phyloP scores from a whole-genome alignment of 345 rosid species.

The Psidium guajava region DNA sequence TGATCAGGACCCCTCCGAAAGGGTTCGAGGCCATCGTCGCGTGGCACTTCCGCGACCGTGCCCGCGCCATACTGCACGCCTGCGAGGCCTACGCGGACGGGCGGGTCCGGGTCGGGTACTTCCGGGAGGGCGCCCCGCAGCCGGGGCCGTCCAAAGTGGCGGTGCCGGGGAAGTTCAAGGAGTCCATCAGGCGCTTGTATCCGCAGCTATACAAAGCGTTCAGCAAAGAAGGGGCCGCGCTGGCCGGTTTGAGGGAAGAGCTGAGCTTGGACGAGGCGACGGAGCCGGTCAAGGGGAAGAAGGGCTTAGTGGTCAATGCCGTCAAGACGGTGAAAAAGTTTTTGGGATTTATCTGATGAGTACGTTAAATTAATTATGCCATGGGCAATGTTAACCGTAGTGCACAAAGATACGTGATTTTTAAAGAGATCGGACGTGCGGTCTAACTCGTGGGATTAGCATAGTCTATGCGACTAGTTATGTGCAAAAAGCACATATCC shows the following conservation, averaged over 20 bases:
- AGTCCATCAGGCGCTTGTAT: slow-evolving; percentile 12
- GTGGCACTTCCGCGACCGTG: slow-evolving; percentile 28
- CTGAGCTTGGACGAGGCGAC: background rate
- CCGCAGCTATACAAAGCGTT: slow-evolving; percentile 14
- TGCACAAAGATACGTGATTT: background rate
- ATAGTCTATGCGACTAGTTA: background rate
- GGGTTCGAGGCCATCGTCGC: slow-evolving; percentile 29
- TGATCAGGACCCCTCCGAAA: slow-evolving; percentile 22
- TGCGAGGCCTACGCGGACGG: slow-evolving; percentile 23
- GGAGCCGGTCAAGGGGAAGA: background rate
- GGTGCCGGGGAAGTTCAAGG: slow-evolving; percentile 8
- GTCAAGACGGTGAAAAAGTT: background rate
- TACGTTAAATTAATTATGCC: background rate
- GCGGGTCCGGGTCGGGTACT: slow-evolving; percentile 20
- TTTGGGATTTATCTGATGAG: background rate
- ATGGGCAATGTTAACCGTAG: background rate
- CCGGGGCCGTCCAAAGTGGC: background rate
- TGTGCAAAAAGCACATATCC: background rate
- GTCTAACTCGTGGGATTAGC: accelerated
- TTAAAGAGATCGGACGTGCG: background rate
- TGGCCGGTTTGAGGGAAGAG: slow-evolving; percentile 11
- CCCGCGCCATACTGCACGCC: slow-evolving; percentile 16
- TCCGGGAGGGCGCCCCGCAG: background rate
- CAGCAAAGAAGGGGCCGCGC: slow-evolving; percentile 9
- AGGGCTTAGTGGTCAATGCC: background rate